These are phyloP conservation scores for Exophiala dermatitidis DNA, from an alignment of 2,329 filamentous ascomycete genomes.

Conservation along the genomic window DNA sequence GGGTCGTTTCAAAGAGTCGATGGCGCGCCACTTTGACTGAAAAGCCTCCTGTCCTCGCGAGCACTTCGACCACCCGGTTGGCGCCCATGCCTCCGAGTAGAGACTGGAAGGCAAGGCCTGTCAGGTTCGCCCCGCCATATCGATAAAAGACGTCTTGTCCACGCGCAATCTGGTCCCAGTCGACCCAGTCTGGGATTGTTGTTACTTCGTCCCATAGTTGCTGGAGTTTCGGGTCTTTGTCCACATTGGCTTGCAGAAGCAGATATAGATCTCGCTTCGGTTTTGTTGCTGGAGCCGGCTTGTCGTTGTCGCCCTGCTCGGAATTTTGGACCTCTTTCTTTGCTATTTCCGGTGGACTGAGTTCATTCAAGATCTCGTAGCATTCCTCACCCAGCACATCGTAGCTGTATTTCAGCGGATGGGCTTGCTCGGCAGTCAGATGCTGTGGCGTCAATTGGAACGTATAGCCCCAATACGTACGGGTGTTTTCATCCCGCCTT, in stretches of 20 bases:
- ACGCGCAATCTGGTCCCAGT: conserved; percentile 66
- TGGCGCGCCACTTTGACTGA: conserved; percentile 58
- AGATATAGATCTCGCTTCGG: conserved; percentile 55
- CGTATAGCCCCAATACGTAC: conserved; percentile 54
- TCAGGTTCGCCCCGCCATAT: conserved; percentile 61
- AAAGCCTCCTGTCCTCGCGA: conserved; percentile 68
- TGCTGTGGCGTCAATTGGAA: conserved; percentile 65
- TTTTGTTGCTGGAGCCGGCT: conserved; percentile 8
- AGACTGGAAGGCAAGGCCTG: conserved; percentile 57
- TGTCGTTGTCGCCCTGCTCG: conserved; percentile 8
- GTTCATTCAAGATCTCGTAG: conserved; percentile 55
- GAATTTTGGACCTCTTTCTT: conserved; percentile 17
- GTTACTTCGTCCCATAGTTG: conserved; percentile 61
- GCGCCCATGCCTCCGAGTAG: conserved; percentile 57
- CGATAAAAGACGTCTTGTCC: conserved; percentile 73
- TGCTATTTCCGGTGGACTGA: conserved; percentile 43
- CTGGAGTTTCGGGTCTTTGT: conserved; percentile 49
- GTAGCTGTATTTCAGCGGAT: conserved; percentile 57
- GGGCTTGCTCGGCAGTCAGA: conserved; percentile 51
- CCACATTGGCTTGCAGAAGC: conserved; percentile 53
- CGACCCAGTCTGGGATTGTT: conserved; percentile 64
- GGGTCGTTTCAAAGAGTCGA: conserved; percentile 64
- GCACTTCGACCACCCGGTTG: conserved; percentile 64
- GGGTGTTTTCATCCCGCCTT: conserved; percentile 25
- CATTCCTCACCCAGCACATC: conserved; percentile 62